Evolutionary conservation across 106 monocot genomes (phyloP), one percentile per base, ranked within the genome.

Genomic region (Gastrodia elata): DNA sequence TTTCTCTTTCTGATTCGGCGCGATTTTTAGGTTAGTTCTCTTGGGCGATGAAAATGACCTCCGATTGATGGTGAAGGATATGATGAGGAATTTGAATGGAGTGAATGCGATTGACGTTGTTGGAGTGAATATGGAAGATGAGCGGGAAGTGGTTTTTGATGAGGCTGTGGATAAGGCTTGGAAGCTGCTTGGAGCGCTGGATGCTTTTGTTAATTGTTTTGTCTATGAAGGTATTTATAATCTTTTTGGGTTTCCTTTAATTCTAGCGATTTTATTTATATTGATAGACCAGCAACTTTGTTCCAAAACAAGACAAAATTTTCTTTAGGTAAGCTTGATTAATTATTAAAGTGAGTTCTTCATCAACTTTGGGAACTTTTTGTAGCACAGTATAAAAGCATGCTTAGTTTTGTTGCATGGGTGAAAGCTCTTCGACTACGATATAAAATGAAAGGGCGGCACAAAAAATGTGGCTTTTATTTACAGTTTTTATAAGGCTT

Each of bases 191-290:
- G 92, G 83, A 5, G 42, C 46, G 68, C 16, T 98, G 18, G 97
- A 98, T 80, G 90, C 90, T 73, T 86, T 93, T 80, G 90, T 93
- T 39, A 90, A 93, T 70, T 88, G 88, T 46, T 86, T 83, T 82
- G 15, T 79, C 43, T 93, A 86, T 80, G 93, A 93, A 87, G 97
- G 97, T 98, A 88, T 0, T 39, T 41, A 20, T 34, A 33, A 10
- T 16, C 16, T 20, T 6, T 72, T 72, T 43, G n/a, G 0, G 0
- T 38, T 6, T n/a, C 2, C 3, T 11, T n/a, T 42, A 9, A 41
- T 25, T 16, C 34, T 72, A 8, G 7, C 0, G 44, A 28, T 48
- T 43, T 8, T 5, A 28, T 22, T 6, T 30, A 6, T 69, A 9
- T 41, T 20, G n/a, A n/a, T n/a, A n/a, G n/a, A n/a, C n/a, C n/a